phyloP scores from a whole-genome alignment of 2,329 filamentous ascomycete genomes.

The Fusarium annulatum region DNA sequence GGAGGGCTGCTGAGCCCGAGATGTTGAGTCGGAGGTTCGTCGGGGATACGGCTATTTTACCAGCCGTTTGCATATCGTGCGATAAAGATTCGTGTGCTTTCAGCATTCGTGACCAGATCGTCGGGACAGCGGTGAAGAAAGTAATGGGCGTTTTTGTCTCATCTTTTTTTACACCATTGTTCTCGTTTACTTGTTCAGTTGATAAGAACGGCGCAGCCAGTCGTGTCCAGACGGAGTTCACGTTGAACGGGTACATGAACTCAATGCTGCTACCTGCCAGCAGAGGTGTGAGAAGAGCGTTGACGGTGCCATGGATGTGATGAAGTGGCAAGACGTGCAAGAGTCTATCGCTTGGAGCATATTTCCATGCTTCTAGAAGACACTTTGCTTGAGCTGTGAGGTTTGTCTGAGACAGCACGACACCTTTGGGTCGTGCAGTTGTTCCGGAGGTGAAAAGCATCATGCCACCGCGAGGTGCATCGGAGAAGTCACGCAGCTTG shows the following conservation, averaged over 20 bases:
- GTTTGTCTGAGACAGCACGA: slow-evolving; percentile 81
- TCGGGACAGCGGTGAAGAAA: slow-evolving; percentile 96
- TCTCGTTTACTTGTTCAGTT: slow-evolving; percentile 16
- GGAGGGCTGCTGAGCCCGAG: slow-evolving; percentile 92
- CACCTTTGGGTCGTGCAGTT: slow-evolving; percentile 95
- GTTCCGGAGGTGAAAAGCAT: slow-evolving; percentile 99
- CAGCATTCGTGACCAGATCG: slow-evolving; percentile 92
- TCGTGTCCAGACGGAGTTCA: slow-evolving; percentile 84
- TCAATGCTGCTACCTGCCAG: slow-evolving; percentile 90
- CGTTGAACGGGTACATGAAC: slow-evolving; percentile 94
- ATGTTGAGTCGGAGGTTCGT: slow-evolving; percentile 88
- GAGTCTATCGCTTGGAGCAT: slow-evolving; percentile 79
- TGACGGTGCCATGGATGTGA: slow-evolving; percentile 96
- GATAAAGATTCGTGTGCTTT: slow-evolving; percentile 73
- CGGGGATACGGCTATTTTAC: slow-evolving; percentile 76
- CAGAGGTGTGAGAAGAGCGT: slow-evolving; percentile 88
- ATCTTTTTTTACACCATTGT: slow-evolving; percentile 33
- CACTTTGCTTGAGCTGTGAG: slow-evolving; percentile 86
- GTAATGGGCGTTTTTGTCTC: slow-evolving; percentile 64
- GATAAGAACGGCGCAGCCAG: slow-evolving; percentile 81
- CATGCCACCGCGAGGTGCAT: slow-evolving; percentile 75
- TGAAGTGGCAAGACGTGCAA: slow-evolving; percentile 93
- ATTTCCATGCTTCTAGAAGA: slow-evolving; percentile 87
- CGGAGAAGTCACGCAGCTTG: slow-evolving; percentile 61
- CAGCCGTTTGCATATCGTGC: slow-evolving; percentile 70